phyloP scores from a whole-genome alignment of 163 green algal genomes.

The Volvox carteri region DNA sequence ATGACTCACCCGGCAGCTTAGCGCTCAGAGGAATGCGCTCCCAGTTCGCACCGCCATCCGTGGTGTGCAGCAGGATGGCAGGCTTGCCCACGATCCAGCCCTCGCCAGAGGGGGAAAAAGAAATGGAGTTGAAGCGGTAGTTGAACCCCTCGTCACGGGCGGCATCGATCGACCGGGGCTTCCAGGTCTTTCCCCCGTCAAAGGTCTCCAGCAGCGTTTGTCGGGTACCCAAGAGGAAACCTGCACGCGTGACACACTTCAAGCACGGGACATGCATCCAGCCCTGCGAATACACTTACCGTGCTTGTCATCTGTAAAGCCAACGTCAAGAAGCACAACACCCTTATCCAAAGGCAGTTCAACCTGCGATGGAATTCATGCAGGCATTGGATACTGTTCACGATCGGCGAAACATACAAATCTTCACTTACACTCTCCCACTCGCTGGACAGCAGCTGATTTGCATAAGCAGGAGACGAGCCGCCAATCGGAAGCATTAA shows the following conservation, averaged over 20 bases:
- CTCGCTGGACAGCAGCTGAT: constrained; percentile 72
- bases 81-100: constrained; percentile 99
- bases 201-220: constrained; percentile 98
- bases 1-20: constrained; percentile 89
- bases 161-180: constrained; percentile 80
- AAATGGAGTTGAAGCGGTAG: constrained; percentile 97
- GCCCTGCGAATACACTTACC: constrained; percentile 69
- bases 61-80: constrained; percentile 97
- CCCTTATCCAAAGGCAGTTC: constrained; percentile 90
- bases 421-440: constrained; percentile 71
- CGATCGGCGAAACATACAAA: background rate
- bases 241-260: constrained; percentile 57
- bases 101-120: constrained; percentile 91
- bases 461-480: constrained; percentile 53
- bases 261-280: background rate
- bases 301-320: constrained; percentile 93
- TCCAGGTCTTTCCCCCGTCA: constrained; percentile 96
- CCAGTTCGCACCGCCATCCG: constrained; percentile 94
- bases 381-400: background rate
- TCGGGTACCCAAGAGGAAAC: constrained; percentile 96
- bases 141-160: constrained; percentile 96
- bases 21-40: constrained; percentile 94
- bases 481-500: constrained; percentile 36
- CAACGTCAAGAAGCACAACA: constrained; percentile 96
- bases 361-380: constrained; percentile 69